Percentiles rank a stretch among this genome's conserved stretches.
Conservation (phyloP, 345 rosid species). For the Acer saccharum region DNA sequence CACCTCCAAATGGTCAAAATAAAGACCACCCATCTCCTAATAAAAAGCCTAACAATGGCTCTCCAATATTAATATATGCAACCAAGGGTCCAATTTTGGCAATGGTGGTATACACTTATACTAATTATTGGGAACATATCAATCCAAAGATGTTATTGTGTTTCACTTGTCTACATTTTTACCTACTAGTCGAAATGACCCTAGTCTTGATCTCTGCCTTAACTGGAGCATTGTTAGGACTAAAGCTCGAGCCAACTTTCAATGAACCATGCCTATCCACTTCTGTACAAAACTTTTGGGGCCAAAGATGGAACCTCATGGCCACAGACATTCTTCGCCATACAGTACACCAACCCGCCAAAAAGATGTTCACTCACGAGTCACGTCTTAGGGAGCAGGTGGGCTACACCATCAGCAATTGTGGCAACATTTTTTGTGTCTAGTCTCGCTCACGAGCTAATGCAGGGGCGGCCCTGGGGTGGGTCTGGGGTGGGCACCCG, state of each 20-base stretch:
- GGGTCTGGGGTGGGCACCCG: too few species aligned
- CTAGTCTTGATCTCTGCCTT: conserved; percentile 36
- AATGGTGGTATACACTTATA: conserved; percentile 26
- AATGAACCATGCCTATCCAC: conserved; percentile 60
- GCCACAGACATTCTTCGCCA: conserved; percentile 55
- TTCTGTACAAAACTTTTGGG: conserved; percentile 82
- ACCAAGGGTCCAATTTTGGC: conserved; percentile 38
- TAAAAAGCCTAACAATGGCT: conserved; percentile 10
- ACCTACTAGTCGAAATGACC: conserved; percentile 42
- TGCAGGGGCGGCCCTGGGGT: too few species aligned
- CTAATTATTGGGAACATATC: conserved; percentile 15
- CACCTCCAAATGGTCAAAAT: not conserved
- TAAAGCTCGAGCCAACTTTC: conserved; percentile 58
- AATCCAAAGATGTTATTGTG: conserved; percentile 30
- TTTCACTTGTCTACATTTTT: conserved; percentile 38
- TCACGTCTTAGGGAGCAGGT: conserved; percentile 24
- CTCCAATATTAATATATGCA: conserved; percentile 22
- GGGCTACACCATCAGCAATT: conserved; percentile 45
- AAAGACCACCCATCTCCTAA: not conserved
- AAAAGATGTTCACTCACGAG: conserved; percentile 13
- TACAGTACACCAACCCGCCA: conserved; percentile 54
- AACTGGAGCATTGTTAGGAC: conserved; percentile 32
- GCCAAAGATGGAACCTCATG: conserved; percentile 67
- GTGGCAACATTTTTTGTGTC: conserved; percentile 50
- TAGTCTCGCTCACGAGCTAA: conserved; percentile 60